Base-by-base conservation (phyloP, 2,329 filamentous ascomycete genomes). In the Drechslerella dactyloides region DNA sequence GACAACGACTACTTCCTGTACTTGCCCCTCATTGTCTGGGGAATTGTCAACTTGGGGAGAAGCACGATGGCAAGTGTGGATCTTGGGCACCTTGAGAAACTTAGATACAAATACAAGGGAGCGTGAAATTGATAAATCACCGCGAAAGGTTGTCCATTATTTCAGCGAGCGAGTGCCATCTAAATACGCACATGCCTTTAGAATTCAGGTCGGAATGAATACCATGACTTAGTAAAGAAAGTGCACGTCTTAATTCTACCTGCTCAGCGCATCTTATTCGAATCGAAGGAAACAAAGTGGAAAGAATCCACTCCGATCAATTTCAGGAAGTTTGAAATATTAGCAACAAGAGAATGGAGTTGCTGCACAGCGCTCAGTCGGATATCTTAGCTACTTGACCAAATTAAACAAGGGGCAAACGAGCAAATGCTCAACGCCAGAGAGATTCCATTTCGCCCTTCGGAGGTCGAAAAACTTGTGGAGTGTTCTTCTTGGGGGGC, bases 61-160 rank as follows among this genome's bases (percentile, higher is more conserved):
- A 61, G 46, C 7, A 58, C 53, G 23, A 73, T 73, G 61, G 57
- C 69, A 8, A 68, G 57, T 42, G 69, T 73, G 35, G 53, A 68
- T 35, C 6, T 68, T 3, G 61, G 30, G 46, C 62, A 68, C 2
- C 23, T 73, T 7, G 69, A 73, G 44, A 73, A 62, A 17, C 57
- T 73, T 24, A 73, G 62, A 35, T 73, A 73, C 57, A 73, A 73
- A 44, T 73, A 73, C 27, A 73, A 73, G 15, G 69, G 69, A 23
- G 69, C 69, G 27, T 73, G 48, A 68, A 24, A 13, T 15, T 44
- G 17, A n/a, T 46, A n/a, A 13, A 52, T 53, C 7, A 15, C 17
- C 17, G 17, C 8, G 19, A 8, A 33, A 33, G 8, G 27, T 33
- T 33, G 27, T 8, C 8, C 27, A 4, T 33, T 3, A 33, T 33